phyloP scores from a whole-genome alignment of 352 stramenopile genomes.

The Phytophthora ohioensis region DNA sequence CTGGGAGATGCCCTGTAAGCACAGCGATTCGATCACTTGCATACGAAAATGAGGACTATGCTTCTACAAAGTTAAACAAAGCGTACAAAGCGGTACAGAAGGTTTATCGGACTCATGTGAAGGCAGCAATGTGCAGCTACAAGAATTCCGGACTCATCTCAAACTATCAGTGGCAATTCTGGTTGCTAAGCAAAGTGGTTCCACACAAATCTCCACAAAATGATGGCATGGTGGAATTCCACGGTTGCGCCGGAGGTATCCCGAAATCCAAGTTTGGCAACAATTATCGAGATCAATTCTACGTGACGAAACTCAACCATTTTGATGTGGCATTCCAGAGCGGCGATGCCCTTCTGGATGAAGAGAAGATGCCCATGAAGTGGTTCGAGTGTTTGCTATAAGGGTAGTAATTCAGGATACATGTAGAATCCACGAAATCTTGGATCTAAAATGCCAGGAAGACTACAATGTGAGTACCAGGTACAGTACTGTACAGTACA shows the following conservation, averaged over 20 bases:
- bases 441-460: no score
- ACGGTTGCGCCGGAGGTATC: constrained; percentile 45
- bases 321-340: constrained; percentile 50
- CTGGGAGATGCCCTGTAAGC: constrained; percentile 22
- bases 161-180: constrained; percentile 21
- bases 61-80: constrained; percentile 22
- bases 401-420: background rate
- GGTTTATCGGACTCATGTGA: constrained; percentile 36
- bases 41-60: constrained; percentile 36
- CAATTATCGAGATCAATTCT: constrained; percentile 47
- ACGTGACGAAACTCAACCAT: constrained; percentile 41
- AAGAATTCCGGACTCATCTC: constrained; percentile 37
- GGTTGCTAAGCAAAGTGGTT: constrained; percentile 19
- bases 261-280: constrained; percentile 31
- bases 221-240: constrained; percentile 46
- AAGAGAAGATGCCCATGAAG: constrained; percentile 57
- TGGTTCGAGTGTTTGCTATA: constrained; percentile 67
- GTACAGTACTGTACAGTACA: no score
- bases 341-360: constrained; percentile 48
- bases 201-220: constrained; percentile 40
- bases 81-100: constrained; percentile 36
- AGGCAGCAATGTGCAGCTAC: constrained; percentile 28
- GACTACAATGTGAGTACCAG: no score
- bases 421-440: background rate
- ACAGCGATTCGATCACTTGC: constrained; percentile 35